Percentiles rank a stretch among this genome's conserved stretches.
phyloP scores from a whole-genome alignment of 371 early-diverging fungal genomes.

The Basidiobolus meristosporus region DNA sequence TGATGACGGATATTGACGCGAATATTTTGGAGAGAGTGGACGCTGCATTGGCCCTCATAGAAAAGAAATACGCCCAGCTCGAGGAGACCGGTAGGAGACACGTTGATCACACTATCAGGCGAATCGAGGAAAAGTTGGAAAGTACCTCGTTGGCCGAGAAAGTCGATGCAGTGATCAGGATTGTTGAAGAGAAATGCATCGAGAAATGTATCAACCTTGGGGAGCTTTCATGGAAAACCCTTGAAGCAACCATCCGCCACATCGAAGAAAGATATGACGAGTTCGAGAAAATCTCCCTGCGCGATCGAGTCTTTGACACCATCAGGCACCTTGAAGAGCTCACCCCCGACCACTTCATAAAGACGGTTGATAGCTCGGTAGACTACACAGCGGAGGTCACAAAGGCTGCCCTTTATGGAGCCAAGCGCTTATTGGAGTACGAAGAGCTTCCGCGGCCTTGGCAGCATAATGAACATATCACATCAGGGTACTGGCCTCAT shows the following conservation, averaged over 20 bases:
- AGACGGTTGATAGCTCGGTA: constrained; percentile 20
- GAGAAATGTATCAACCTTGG: no score
- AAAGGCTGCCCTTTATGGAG: constrained; percentile 30
- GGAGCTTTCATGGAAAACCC: no score
- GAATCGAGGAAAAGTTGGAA: constrained; percentile 9
- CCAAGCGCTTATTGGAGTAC: constrained; percentile 27
- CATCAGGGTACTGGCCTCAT: background rate
- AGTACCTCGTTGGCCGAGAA: constrained; percentile 11
- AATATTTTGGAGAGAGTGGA: constrained; percentile 6
- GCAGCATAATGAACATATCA: constrained; percentile 43
- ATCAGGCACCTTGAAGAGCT: constrained; percentile 10
- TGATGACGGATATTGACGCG: no score
- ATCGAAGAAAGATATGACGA: constrained; percentile 11
- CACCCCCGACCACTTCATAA: constrained; percentile 7
- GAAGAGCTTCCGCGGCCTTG: constrained; percentile 41
- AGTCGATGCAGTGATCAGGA: constrained; percentile 9
- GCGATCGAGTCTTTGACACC: constrained; percentile 10
- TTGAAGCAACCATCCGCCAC: no score
- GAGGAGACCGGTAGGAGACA: no score
- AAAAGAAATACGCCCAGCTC: constrained; percentile 6
- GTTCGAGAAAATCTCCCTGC: constrained; percentile 12
- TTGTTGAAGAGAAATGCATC: constrained; percentile 2
- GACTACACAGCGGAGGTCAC: constrained; percentile 6
- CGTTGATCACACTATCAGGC: no score
- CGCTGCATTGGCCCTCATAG: constrained; percentile 11